Evolutionary conservation across 805 yeast genomes (phyloP).

Genomic region (Alloascoidea hylecoeti): DNA sequence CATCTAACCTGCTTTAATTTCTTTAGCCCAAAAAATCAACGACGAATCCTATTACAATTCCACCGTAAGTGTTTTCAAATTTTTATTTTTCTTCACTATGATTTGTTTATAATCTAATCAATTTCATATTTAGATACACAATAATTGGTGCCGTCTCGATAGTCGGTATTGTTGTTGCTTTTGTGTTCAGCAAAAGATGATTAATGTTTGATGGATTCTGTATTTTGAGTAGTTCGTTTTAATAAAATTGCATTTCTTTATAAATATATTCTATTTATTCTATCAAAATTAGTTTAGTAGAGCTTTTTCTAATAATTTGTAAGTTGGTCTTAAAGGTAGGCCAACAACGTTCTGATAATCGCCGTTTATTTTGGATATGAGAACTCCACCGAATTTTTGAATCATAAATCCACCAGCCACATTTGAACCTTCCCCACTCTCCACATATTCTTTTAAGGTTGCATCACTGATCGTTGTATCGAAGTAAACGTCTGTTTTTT

Average conservation of each 20-base stretch:
- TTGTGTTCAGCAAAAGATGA: neutral
- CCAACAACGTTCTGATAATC: constrained; percentile 45
- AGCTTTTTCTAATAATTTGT: neutral
- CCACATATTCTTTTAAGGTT: constrained; percentile 24
- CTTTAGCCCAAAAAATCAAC: no score
- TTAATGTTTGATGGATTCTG: no score
- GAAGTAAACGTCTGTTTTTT: neutral
- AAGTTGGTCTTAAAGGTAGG: constrained; percentile 3
- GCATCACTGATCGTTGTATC: constrained; percentile 16
- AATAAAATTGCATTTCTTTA: no score
- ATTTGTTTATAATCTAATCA: neutral
- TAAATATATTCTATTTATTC: no score
- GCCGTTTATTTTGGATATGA: constrained; percentile 29
- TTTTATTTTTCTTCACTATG: neutral
- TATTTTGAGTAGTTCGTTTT: no score
- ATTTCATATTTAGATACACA: neutral
- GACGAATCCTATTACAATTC: no score
- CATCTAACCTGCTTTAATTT: no score
- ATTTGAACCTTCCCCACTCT: constrained; percentile 30
- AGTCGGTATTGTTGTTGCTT: neutral
- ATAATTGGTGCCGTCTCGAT: neutral
- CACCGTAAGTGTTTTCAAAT: neutral
- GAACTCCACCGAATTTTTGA: constrained; percentile 32
- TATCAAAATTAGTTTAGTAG: neutral
- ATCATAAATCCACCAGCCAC: constrained; percentile 48